Percentiles rank a stretch among this genome's conserved stretches.
phyloP scores from a whole-genome alignment of 352 stramenopile genomes.

The Phytophthora parvispora region DNA sequence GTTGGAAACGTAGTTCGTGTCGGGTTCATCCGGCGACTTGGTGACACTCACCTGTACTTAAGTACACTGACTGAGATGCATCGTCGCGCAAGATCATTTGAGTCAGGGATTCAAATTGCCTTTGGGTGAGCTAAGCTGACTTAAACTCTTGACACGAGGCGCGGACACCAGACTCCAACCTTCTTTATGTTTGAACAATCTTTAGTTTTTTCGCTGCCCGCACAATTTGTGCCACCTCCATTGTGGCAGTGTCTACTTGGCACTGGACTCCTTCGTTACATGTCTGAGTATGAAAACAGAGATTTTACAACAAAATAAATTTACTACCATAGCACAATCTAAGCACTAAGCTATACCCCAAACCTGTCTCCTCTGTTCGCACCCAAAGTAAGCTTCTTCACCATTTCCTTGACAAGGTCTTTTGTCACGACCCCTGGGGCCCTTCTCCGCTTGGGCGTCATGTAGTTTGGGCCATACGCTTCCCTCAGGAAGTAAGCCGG shows the following conservation, averaged over 20 bases:
- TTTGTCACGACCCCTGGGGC: not conserved
- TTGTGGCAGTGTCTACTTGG: too few species aligned
- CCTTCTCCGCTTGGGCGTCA: conserved; percentile 31
- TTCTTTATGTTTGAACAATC: too few species aligned
- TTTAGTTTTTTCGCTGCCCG: too few species aligned
- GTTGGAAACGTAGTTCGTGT: not conserved
- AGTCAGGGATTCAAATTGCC: too few species aligned
- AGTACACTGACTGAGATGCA: not conserved
- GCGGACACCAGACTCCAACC: too few species aligned
- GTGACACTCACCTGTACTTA: too few species aligned
- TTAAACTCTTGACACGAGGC: too few species aligned
- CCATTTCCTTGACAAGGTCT: not conserved
- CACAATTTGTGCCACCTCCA: too few species aligned
- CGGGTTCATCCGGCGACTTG: not conserved
- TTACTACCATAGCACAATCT: not conserved
- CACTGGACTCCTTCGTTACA: too few species aligned
- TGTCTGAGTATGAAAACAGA: too few species aligned
- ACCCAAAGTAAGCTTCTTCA: not conserved
- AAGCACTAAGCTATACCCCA: not conserved
- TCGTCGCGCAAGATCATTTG: not conserved
- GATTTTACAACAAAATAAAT: too few species aligned
- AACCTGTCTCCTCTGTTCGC: not conserved
- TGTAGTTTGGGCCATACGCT: conserved; percentile 49
- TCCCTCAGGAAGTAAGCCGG: conserved; percentile 39
- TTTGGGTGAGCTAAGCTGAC: too few species aligned